These are phyloP conservation scores for Medicago truncatula DNA, from an alignment of 306 rosid species.

Conservation along the genomic window DNA sequence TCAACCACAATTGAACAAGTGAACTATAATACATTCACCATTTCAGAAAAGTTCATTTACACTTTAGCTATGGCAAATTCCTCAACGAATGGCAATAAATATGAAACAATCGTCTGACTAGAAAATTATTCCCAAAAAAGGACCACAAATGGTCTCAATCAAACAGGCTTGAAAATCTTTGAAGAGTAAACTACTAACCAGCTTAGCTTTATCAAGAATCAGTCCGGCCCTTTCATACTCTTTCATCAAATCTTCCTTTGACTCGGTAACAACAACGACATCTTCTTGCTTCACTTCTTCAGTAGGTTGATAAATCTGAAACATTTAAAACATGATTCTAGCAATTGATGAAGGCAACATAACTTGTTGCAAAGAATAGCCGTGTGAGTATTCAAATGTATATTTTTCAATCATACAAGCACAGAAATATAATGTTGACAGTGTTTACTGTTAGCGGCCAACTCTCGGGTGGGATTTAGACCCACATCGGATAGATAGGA, in stretches of 20 bases:
- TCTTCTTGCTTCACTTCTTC: slow-evolving; percentile 60
- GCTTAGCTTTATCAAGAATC: slow-evolving; percentile 67
- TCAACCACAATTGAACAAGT: neutral
- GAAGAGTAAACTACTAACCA: slow-evolving; percentile 65
- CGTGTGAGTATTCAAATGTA: slow-evolving; percentile 32
- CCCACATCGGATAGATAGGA: no score
- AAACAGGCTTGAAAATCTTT: slow-evolving; percentile 29
- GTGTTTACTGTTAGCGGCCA: no score
- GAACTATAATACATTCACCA: neutral
- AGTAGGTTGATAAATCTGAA: slow-evolving; percentile 69
- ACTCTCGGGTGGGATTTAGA: no score
- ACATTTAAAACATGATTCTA: slow-evolving; percentile 28
- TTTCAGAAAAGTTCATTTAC: neutral
- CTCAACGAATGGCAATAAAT: slow-evolving; percentile 2
- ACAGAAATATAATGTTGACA: slow-evolving; percentile 20
- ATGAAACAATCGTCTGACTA: slow-evolving; percentile 14
- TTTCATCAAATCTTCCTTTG: slow-evolving; percentile 72
- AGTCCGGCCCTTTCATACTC: slow-evolving; percentile 78
- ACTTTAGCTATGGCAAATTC: slow-evolving; percentile 12
- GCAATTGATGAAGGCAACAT: slow-evolving; percentile 20
- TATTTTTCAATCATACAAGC: neutral
- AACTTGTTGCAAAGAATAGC: slow-evolving; percentile 16
- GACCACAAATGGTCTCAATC: neutral
- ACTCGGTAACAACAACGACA: slow-evolving; percentile 58
- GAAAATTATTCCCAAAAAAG: slow-evolving; percentile 11